Conservation (phyloP, 257 asterid genomes). For the Jasminum sambac region DNA sequence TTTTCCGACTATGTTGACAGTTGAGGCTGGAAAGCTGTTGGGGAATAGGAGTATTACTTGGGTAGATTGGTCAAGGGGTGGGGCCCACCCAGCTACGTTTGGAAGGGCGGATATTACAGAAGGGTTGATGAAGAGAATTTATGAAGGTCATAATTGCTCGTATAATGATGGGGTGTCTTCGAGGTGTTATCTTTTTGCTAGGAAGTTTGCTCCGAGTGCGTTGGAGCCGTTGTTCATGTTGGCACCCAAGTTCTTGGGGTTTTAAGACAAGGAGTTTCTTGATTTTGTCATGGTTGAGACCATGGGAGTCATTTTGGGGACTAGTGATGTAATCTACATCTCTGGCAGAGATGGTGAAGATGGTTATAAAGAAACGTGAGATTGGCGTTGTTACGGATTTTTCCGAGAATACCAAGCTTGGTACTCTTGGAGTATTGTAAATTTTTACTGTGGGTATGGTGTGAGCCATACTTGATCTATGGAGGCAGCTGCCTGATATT, state of each 20-base stretch:
- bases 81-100: conserved; percentile 53
- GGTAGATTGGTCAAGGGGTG: conserved; percentile 61
- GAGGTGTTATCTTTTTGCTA: conserved; percentile 43
- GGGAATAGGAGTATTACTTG: conserved; percentile 52
- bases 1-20: conserved; percentile 48
- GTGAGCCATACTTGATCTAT: too few relatives aligned
- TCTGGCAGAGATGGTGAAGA: too few relatives aligned
- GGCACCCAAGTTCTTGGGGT: conserved; percentile 51
- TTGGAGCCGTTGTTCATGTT: conserved; percentile 44
- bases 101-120: conserved; percentile 49
- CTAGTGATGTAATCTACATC: too few relatives aligned
- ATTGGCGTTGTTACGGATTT: too few relatives aligned
- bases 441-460: too few relatives aligned
- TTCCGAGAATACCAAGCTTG: too few relatives aligned
- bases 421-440: too few relatives aligned
- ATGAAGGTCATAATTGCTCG: conserved; percentile 29
- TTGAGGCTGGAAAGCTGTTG: conserved; percentile 34
- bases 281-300: too few relatives aligned
- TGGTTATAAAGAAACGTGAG: too few relatives aligned
- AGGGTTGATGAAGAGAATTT: conserved; percentile 39
- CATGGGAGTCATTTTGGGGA: too few relatives aligned
- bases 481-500: too few relatives aligned
- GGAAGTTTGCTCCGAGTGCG: conserved; percentile 53
- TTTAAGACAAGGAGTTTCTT: conserved; percentile 13
- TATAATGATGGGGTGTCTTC: conserved; percentile 35